Conservation (phyloP, 2,329 filamentous ascomycete genomes). For the Fusarium ramigenum region DNA sequence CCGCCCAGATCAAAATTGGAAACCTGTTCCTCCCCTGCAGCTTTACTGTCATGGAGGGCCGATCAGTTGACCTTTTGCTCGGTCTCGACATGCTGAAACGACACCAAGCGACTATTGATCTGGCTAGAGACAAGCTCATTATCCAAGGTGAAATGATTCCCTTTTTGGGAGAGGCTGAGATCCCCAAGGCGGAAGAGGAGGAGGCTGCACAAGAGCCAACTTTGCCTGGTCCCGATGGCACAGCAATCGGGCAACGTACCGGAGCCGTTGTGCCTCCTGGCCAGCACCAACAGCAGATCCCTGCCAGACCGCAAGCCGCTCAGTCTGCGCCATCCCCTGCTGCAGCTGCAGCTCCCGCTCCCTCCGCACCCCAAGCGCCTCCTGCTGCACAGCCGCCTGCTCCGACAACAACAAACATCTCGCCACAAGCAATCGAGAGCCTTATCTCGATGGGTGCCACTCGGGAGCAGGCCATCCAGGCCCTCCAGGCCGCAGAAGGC, state of each 20-base stretch:
- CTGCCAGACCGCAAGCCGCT: slow-evolving; percentile 34
- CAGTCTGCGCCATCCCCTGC: slow-evolving; percentile 41
- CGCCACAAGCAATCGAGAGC: slow-evolving; percentile 76
- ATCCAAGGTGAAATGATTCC: slow-evolving; percentile 90
- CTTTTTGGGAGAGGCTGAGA: slow-evolving; percentile 92
- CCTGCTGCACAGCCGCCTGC: slow-evolving; percentile 41
- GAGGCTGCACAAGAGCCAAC: slow-evolving; percentile 81
- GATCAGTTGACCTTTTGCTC: slow-evolving; percentile 90
- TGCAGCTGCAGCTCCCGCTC: slow-evolving; percentile 41
- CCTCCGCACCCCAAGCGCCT: slow-evolving; percentile 42
- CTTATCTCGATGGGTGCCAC: slow-evolving; percentile 82
- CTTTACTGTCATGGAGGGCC: slow-evolving; percentile 99
- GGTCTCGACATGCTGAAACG: slow-evolving; percentile 97
- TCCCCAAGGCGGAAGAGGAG: slow-evolving; percentile 86
- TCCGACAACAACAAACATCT: slow-evolving; percentile 50
- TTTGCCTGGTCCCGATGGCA: slow-evolving; percentile 86
- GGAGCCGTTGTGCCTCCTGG: slow-evolving; percentile 70
- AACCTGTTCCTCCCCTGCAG: slow-evolving; percentile 88
- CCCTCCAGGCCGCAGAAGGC: slow-evolving; percentile 82
- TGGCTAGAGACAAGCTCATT: slow-evolving; percentile 83
- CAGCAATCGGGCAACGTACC: slow-evolving; percentile 83
- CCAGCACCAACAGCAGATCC: slow-evolving; percentile 25
- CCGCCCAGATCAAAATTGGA: slow-evolving; percentile 93
- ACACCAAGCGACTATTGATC: slow-evolving; percentile 91
- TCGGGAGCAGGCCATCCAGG: slow-evolving; percentile 78